Evolutionary conservation across 176 grass and related monocot genomes (phyloP), one percentile per base, ranked within the genome.

Genomic region (Aegilops longissima): DNA sequence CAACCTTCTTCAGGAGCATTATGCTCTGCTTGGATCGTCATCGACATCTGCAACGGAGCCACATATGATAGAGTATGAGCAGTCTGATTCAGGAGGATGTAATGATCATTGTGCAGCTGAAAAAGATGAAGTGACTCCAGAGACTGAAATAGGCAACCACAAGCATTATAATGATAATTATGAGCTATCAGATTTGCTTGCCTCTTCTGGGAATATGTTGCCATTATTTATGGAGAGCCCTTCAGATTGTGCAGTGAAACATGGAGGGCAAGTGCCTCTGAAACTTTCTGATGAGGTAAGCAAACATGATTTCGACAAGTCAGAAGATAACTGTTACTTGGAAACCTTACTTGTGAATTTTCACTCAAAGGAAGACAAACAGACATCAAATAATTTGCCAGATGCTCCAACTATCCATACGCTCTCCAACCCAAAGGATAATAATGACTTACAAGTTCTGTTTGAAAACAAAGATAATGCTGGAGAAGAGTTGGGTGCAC

Each of bases 221-320:
- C 86, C 40, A 20, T 12, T 71, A 81, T 72, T 81, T 71, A 24
- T 34, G 18, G 20, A 24, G 69, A 76, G 68, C 27, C 23, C 27
- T 61, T 87, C 82, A 49, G 40, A 76, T 66, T 65, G 30, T 82
- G 39, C 29, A 56, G 56, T 87, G 39, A 45, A 75, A 82, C 16
- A 65, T 81, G 67, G 75, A 82, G 70, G 65, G 17, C 2, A 61
- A 80, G 31, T 40, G 84, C 14, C 49, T 47, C 23, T 80, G 33
- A 21, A 61, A 52, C 63, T 47, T 56, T 17, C 40, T 74, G 31
- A 87, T 73, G 86, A 58, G 20, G 54, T 64, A 81, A 87, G 10
- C 64, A 81, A 16, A 67, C 68, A 36, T 64, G 79, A 81, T 87
- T 64, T 75, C 70, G 17, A 12, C 6, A 73, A 14, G 21, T 77